Conservation (phyloP, 176 grass and related monocot species). For the Ensete ventricosum region DNA sequence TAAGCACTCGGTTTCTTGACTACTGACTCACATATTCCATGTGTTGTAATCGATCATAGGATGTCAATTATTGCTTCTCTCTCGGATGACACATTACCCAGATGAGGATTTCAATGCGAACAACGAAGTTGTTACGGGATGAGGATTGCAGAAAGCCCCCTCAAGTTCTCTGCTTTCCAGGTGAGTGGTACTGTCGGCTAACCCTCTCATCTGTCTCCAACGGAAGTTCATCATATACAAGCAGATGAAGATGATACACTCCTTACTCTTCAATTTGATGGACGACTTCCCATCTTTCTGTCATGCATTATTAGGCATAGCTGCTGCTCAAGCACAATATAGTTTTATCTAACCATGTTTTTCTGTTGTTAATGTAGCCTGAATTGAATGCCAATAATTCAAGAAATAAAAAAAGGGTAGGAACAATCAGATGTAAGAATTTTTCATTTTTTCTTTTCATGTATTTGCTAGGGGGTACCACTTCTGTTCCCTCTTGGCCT, state of each 20-base stretch:
- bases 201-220: not conserved
- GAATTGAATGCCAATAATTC: too few species aligned
- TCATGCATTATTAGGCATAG: too few species aligned
- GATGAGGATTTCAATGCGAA: constrained; percentile 11
- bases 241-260: constrained; percentile 8
- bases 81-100: constrained; percentile 7
- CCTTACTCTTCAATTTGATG: constrained; percentile 3
- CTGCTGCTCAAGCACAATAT: too few species aligned
- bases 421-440: too few species aligned
- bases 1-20: not conserved
- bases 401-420: too few species aligned
- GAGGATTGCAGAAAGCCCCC: constrained; percentile 19
- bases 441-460: too few species aligned
- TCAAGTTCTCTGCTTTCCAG: constrained; percentile 32
- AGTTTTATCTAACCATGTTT: too few species aligned
- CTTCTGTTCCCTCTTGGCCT: too few species aligned
- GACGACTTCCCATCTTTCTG: too few species aligned
- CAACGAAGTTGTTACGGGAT: constrained; percentile 11
- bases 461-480: too few species aligned
- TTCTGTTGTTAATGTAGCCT: too few species aligned
- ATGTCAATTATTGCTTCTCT: constrained; percentile 10
- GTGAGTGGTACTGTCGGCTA: constrained; percentile 2
- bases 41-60: not conserved
- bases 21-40: not conserved
- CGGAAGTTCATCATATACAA: not conserved